A percentile compares a stretch with the other conserved stretches of the same genome.
phyloP scores from a whole-genome alignment of 805 yeast species.

The Schwanniomyces occidentalis region DNA sequence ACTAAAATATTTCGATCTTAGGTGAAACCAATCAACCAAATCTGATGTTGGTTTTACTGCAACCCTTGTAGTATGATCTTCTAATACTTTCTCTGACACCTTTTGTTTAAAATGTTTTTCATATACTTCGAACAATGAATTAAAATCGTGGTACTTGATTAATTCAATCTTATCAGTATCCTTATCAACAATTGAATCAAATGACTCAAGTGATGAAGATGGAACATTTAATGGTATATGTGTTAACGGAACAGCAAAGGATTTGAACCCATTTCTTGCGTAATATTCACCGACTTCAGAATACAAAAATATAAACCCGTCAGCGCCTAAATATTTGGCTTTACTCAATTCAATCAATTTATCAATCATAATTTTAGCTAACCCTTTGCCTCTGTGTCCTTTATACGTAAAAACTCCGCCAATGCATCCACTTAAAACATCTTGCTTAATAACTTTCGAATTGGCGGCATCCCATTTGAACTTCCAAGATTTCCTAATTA shows the following conservation, averaged over 20 bases:
- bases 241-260: slow-evolving; percentile 35
- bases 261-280: slow-evolving; percentile 35
- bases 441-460: slow-evolving; percentile 15
- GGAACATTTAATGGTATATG: slow-evolving; percentile 17
- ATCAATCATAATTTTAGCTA: slow-evolving; percentile 41
- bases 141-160: slow-evolving; percentile 31
- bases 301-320: slow-evolving; percentile 39
- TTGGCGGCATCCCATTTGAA: slow-evolving; percentile 15
- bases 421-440: slow-evolving; percentile 34
- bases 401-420: slow-evolving; percentile 44
- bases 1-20: slow-evolving; percentile 34
- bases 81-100: slow-evolving; percentile 16
- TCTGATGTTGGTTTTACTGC: slow-evolving; percentile 28
- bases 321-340: slow-evolving; percentile 22
- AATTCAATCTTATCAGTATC: slow-evolving; percentile 12
- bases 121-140: slow-evolving; percentile 20
- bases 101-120: slow-evolving; percentile 18
- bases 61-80: slow-evolving; percentile 33
- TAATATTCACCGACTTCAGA: slow-evolving; percentile 48
- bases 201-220: slow-evolving; percentile 1
- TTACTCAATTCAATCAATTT: slow-evolving; percentile 28
- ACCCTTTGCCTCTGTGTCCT: slow-evolving; percentile 37
- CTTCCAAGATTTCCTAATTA: slow-evolving; percentile 31
- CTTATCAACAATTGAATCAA: slow-evolving; percentile 2
- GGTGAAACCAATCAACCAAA: slow-evolving; percentile 43